Evolutionary conservation across 2,329 filamentous ascomycete species (phyloP).

Genomic region (Cercospora sp.): DNA sequence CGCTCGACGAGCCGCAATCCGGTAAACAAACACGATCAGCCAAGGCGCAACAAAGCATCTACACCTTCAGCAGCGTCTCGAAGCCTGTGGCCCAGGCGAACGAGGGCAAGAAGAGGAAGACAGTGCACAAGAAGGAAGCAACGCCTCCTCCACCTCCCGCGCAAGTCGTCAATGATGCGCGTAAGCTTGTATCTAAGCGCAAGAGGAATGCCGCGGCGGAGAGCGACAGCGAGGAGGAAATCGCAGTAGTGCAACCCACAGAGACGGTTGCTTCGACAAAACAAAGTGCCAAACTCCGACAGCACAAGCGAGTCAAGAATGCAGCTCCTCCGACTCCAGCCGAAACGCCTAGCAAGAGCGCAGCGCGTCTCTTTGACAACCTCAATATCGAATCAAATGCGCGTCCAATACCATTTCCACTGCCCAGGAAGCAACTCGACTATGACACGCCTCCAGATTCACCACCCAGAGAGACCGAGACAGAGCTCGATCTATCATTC

Average conservation of each 20-base stretch:
- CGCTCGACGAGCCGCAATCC: conserved; percentile 23
- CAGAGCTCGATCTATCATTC: conserved; percentile 32
- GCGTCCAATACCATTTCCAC: conserved; percentile 26
- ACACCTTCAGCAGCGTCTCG: conserved; percentile 28
- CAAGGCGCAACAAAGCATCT: conserved; percentile 29
- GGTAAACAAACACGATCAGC: conserved; percentile 32
- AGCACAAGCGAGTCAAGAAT: conserved; percentile 39
- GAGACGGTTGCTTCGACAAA: not conserved
- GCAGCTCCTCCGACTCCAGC: conserved; percentile 34
- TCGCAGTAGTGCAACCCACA: conserved; percentile 15
- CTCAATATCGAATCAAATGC: conserved; percentile 34
- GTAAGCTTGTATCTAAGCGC: conserved; percentile 27
- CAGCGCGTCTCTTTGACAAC: conserved; percentile 39
- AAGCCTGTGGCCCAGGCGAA: conserved; percentile 23
- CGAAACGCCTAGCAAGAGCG: conserved; percentile 41
- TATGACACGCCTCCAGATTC: conserved; percentile 40
- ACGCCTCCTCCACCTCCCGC: conserved; percentile 22
- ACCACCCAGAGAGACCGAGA: conserved; percentile 24
- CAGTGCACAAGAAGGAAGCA: conserved; percentile 19
- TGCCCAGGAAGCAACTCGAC: conserved; percentile 25
- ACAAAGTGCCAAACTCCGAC: not conserved
- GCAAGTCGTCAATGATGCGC: not conserved
- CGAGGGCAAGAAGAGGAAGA: conserved; percentile 31
- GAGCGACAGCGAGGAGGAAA: conserved; percentile 30
- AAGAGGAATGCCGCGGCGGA: conserved; percentile 32